Percentiles rank a stretch among this genome's conserved stretches.
These are phyloP conservation scores for Proliferodiscus dingleyae DNA, from an alignment of 2,329 filamentous ascomycete genomes.

Conservation along the genomic window DNA sequence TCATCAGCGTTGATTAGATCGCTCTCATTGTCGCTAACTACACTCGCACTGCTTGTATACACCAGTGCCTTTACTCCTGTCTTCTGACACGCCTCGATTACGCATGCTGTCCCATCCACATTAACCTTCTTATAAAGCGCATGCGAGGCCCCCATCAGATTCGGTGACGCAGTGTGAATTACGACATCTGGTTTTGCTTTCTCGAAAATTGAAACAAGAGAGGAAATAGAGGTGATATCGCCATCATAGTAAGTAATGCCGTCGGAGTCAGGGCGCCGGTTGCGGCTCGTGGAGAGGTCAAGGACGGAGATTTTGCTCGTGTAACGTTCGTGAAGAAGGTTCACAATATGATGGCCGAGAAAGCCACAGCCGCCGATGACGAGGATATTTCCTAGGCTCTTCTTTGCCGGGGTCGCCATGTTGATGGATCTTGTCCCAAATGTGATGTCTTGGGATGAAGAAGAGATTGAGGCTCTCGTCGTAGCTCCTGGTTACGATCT, in stretches of 20 bases:
- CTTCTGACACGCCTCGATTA: constrained; percentile 68
- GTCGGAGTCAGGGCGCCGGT: constrained; percentile 52
- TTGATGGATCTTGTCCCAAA: background rate
- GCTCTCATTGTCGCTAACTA: constrained; percentile 74
- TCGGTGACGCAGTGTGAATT: constrained; percentile 82
- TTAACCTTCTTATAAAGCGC: constrained; percentile 76
- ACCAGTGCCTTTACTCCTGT: constrained; percentile 76
- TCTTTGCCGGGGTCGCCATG: constrained; percentile 14
- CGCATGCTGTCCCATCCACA: constrained; percentile 74
- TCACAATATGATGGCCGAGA: constrained; percentile 76
- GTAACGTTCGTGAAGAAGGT: constrained; percentile 60
- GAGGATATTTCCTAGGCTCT: constrained; percentile 60
- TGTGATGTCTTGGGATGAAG: background rate
- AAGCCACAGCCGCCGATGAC: constrained; percentile 83
- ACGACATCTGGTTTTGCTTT: constrained; percentile 73
- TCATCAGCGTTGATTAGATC: constrained; percentile 85
- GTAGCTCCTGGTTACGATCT: too few relatives aligned
- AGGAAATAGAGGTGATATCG: constrained; percentile 66
- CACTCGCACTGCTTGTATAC: constrained; percentile 85
- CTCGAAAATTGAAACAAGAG: constrained; percentile 58
- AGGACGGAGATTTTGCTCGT: constrained; percentile 59
- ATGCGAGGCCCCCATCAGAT: constrained; percentile 48
- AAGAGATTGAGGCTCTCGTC: background rate
- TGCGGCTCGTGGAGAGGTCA: constrained; percentile 66
- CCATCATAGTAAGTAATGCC: constrained; percentile 66